A percentile compares a stretch with the other conserved stretches of the same genome.
phyloP scores from a whole-genome alignment of 1,139 yeast species.

The Wickerhamiella infanticola region DNA sequence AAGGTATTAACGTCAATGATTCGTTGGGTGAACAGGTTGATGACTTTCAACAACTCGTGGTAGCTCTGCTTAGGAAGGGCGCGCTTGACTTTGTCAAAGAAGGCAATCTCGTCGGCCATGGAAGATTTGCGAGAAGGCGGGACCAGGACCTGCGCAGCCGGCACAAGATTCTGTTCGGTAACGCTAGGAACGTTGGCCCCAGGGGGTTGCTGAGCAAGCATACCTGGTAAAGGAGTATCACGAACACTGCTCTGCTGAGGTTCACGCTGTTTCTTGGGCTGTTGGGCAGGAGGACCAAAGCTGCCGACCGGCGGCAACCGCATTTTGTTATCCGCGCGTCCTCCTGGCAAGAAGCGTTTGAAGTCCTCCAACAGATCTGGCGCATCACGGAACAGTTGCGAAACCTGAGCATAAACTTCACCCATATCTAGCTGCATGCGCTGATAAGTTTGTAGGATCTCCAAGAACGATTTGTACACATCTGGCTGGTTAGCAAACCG shows the following conservation, averaged over 20 bases:
- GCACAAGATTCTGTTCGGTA: background rate
- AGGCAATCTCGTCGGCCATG: conserved; percentile 58
- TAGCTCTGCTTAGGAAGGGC: conserved; percentile 80
- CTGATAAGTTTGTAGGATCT: conserved; percentile 89
- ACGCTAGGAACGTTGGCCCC: background rate
- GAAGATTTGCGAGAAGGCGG: conserved; percentile 29
- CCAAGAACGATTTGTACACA: conserved; percentile 85
- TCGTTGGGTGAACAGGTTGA: conserved; percentile 78
- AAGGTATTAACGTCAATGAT: conserved; percentile 70
- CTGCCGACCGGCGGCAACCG: conserved; percentile 93
- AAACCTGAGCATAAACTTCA: conserved; percentile 88
- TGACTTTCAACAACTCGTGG: conserved; percentile 75
- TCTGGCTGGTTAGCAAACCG: conserved; percentile 92
- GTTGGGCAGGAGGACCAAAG: conserved; percentile 62
- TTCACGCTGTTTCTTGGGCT: background rate
- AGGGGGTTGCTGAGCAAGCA: background rate
- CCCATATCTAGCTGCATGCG: conserved; percentile 84
- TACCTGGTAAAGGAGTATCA: background rate
- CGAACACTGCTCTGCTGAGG: background rate
- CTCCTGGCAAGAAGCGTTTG: conserved; percentile 70
- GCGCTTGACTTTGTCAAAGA: conserved; percentile 85
- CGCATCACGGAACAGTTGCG: conserved; percentile 74
- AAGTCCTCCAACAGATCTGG: conserved; percentile 92
- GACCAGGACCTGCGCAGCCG: conserved; percentile 27
- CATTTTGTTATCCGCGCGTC: conserved; percentile 13